Conservation (phyloP, 192 early-diverging fungal species). For the Gonapodya prolifera region DNA sequence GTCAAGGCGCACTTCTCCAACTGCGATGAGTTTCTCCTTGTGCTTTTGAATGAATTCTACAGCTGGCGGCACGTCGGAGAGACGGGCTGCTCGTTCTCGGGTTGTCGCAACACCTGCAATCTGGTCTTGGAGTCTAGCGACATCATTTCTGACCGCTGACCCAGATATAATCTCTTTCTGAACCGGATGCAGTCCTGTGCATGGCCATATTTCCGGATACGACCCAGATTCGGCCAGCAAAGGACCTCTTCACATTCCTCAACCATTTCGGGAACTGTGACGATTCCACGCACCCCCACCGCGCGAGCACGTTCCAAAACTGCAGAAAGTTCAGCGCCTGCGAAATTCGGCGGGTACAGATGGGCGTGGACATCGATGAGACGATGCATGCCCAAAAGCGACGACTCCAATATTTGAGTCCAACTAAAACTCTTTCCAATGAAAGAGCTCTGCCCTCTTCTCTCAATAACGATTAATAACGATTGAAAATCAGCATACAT, state of each 20-base stretch:
- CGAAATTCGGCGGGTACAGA: constrained; percentile 27
- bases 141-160: constrained; percentile 19
- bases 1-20: constrained; percentile 28
- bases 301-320: constrained; percentile 22
- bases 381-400: too few species aligned
- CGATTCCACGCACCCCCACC: constrained; percentile 23
- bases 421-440: too few species aligned
- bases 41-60: constrained; percentile 6
- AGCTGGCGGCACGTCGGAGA: constrained; percentile 28
- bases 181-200: constrained; percentile 38
- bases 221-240: constrained; percentile 12
- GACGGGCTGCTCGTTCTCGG: constrained; percentile 16
- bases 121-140: constrained; percentile 24
- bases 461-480: too few species aligned
- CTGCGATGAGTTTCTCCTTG: not conserved
- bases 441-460: too few species aligned
- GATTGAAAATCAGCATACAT: too few species aligned
- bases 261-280: constrained; percentile 37
- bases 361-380: constrained; percentile 46
- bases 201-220: constrained; percentile 25
- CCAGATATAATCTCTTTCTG: constrained; percentile 20
- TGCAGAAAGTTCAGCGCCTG: constrained; percentile 13
- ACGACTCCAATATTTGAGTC: too few species aligned
- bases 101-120: constrained; percentile 27
- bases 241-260: constrained; percentile 32